Evolutionary conservation across 495 filamentous ascomycete genomes (phyloP).

Genomic region (Podospora australis): DNA sequence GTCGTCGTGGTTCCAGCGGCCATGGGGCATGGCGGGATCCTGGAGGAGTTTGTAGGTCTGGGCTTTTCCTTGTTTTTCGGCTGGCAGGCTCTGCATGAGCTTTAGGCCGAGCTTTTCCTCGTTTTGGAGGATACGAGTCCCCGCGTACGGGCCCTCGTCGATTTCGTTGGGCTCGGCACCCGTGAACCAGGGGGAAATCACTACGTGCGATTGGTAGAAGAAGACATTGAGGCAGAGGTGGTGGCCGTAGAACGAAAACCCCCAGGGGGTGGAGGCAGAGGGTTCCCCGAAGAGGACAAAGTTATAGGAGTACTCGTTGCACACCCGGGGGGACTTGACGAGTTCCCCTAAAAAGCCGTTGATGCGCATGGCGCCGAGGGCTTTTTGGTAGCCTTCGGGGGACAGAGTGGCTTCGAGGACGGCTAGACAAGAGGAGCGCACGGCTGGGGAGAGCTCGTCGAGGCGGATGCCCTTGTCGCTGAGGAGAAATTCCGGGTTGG

Average conservation of each 20-base stretch:
- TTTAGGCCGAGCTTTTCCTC: constrained; percentile 57
- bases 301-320: constrained; percentile 73
- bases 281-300: constrained; percentile 57
- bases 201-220: constrained; percentile 51
- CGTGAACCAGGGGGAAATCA: constrained; percentile 65
- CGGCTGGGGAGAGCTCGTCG: constrained; percentile 44
- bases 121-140: constrained; percentile 56
- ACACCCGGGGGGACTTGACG: constrained; percentile 50
- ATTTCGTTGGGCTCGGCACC: constrained; percentile 73
- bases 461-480: constrained; percentile 58
- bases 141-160: constrained; percentile 53
- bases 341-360: constrained; percentile 74
- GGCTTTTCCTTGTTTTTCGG: constrained; percentile 43
- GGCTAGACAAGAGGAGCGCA: constrained; percentile 44
- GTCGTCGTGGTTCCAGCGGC: constrained; percentile 69
- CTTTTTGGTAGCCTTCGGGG: constrained; percentile 64
- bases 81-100: constrained; percentile 59
- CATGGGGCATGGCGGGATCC: constrained; percentile 56
- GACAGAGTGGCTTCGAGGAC: constrained; percentile 55
- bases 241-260: constrained; percentile 70
- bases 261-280: constrained; percentile 53
- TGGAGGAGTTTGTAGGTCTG: constrained; percentile 50
- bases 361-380: constrained; percentile 62
- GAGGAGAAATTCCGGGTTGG: constrained; percentile 65
- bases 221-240: constrained; percentile 67